These are phyloP conservation scores for Diplodia seriata DNA, from an alignment of 2,329 filamentous ascomycete genomes.

Conservation along the genomic window DNA sequence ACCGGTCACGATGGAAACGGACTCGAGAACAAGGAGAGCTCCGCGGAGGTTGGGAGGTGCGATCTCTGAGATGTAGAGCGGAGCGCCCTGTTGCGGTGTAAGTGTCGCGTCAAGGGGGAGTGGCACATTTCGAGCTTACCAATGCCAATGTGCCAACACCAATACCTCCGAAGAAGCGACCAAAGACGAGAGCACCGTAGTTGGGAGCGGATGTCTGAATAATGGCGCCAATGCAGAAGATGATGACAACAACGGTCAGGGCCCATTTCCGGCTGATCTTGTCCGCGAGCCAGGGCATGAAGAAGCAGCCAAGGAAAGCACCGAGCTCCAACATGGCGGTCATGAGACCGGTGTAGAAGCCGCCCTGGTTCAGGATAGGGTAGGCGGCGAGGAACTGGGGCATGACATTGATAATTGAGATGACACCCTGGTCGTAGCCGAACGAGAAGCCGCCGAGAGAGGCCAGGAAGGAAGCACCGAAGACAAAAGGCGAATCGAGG, in stretches of 20 bases:
- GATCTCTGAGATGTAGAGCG: constrained; percentile 83
- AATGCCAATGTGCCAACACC: constrained; percentile 44
- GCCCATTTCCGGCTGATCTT: constrained; percentile 54
- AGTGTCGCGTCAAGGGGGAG: constrained; percentile 51
- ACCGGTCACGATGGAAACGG: constrained; percentile 51
- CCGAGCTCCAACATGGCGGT: constrained; percentile 55
- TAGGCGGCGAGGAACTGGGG: constrained; percentile 52
- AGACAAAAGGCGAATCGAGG: constrained; percentile 50
- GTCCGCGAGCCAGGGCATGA: constrained; percentile 50
- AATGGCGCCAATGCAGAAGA: constrained; percentile 58
- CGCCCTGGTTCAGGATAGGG: constrained; percentile 41
- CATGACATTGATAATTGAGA: constrained; percentile 56
- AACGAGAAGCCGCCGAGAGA: constrained; percentile 53
- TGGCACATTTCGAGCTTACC: constrained; percentile 56
- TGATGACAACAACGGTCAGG: constrained; percentile 47
- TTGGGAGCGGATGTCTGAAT: constrained; percentile 45
- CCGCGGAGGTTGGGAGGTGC: constrained; percentile 71
- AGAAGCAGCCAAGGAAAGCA: constrained; percentile 48
- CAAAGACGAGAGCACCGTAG: constrained; percentile 43
- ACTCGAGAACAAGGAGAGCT: constrained; percentile 56
- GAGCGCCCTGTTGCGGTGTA: constrained; percentile 49
- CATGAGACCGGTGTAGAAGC: constrained; percentile 51
- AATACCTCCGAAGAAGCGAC: constrained; percentile 43
- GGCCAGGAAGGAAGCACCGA: constrained; percentile 53
- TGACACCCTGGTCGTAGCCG: constrained; percentile 41